These are phyloP conservation scores for Mycosphaerella arachidis DNA, from an alignment of 2,329 filamentous ascomycete genomes.

Conservation along the genomic window DNA sequence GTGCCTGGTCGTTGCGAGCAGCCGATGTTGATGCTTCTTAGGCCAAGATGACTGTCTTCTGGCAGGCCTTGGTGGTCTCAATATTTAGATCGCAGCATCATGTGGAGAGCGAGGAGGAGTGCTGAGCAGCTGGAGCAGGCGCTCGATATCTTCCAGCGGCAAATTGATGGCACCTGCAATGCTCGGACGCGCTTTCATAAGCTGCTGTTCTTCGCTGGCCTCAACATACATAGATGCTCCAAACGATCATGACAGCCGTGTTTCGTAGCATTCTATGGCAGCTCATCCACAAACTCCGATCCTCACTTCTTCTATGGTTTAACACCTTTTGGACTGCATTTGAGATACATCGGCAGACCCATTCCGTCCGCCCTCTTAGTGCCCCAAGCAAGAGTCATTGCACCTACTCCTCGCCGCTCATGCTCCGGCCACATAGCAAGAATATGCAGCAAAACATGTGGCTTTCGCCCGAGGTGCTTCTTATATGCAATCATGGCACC, in stretches of 20 bases:
- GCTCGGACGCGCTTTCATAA: background rate
- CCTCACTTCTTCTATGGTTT: slow-evolving; percentile 39
- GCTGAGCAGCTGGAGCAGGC: too few species aligned
- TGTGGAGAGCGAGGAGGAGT: too few species aligned
- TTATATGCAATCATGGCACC: slow-evolving; percentile 15
- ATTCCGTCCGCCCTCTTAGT: slow-evolving; percentile 38
- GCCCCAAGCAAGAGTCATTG: slow-evolving; percentile 37
- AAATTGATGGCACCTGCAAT: too few species aligned
- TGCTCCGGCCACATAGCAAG: slow-evolving; percentile 38
- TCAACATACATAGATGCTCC: slow-evolving; percentile 25
- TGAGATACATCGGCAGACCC: slow-evolving; percentile 38
- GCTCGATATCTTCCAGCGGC: too few species aligned
- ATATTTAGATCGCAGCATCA: too few species aligned
- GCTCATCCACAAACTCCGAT: slow-evolving; percentile 28
- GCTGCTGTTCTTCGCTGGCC: slow-evolving; percentile 17
- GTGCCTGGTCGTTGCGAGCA: too few species aligned
- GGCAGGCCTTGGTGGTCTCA: too few species aligned
- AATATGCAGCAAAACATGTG: slow-evolving; percentile 28
- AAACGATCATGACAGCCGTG: slow-evolving; percentile 24
- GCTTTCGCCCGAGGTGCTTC: slow-evolving; percentile 24
- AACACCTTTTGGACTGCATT: slow-evolving; percentile 36
- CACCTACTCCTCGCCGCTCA: slow-evolving; percentile 38
- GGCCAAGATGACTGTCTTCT: too few species aligned
- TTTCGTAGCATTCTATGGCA: slow-evolving; percentile 29
- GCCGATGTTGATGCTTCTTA: too few species aligned